phyloP scores from a whole-genome alignment of 2,329 filamentous ascomycete species.

The Cladosporium sp. region DNA sequence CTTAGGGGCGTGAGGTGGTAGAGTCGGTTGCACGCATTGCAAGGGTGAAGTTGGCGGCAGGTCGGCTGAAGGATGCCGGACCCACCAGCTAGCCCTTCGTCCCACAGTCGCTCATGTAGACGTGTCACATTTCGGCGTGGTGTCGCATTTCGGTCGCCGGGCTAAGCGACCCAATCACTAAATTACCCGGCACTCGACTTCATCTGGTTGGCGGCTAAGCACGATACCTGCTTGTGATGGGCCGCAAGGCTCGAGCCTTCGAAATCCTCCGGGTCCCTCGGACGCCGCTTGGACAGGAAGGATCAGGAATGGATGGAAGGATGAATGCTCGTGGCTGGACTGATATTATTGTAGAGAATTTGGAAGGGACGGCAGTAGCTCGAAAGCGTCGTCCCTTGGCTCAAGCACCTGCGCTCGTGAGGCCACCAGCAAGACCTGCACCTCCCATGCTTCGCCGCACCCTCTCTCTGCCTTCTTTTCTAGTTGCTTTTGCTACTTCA shows the following conservation, averaged over 20 bases:
- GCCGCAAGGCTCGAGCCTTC: too few relatives aligned
- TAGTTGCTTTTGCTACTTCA: slow-evolving; percentile 4
- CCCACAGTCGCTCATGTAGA: background rate
- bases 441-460: slow-evolving; percentile 9
- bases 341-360: too few relatives aligned
- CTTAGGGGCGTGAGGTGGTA: background rate
- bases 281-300: too few relatives aligned
- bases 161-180: background rate
- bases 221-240: background rate
- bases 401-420: slow-evolving; percentile 14
- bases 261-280: too few relatives aligned
- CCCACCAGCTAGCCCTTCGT: background rate
- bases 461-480: slow-evolving; percentile 8
- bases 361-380: too few relatives aligned
- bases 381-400: too few relatives aligned
- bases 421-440: background rate
- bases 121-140: background rate
- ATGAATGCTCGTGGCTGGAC: too few relatives aligned
- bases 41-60: background rate
- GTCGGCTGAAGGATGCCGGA: background rate
- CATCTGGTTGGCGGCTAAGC: background rate
- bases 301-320: too few relatives aligned
- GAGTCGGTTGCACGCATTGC: background rate
- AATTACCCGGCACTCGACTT: background rate
- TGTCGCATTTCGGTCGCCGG: background rate